These are phyloP conservation scores for Paradendryphiella salina DNA, from an alignment of 2,329 filamentous ascomycete species.

Conservation along the genomic window DNA sequence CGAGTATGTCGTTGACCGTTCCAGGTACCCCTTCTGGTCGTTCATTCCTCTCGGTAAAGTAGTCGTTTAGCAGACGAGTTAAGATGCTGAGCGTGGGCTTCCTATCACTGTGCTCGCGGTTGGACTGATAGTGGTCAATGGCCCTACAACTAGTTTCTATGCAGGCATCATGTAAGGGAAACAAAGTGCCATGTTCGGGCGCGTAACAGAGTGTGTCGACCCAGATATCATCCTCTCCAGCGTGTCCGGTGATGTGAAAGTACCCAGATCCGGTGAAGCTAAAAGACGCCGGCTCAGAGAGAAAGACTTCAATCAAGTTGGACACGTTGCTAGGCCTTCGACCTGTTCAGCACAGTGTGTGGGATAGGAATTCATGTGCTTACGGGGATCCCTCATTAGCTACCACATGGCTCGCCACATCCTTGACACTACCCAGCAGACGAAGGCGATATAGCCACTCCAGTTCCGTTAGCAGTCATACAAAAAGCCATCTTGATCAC, in stretches of 20 bases:
- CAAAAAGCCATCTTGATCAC: background rate
- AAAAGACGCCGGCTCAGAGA: conserved; percentile 25
- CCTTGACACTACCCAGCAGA: conserved; percentile 21
- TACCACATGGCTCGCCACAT: conserved; percentile 16
- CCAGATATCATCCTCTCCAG: conserved; percentile 13
- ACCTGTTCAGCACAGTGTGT: background rate
- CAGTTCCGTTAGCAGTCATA: background rate
- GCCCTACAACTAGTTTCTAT: conserved; percentile 26
- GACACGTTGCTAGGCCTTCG: conserved; percentile 15
- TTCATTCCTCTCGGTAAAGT: conserved; percentile 6
- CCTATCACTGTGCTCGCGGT: background rate
- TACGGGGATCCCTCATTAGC: conserved; percentile 13
- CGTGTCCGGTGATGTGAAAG: conserved; percentile 21
- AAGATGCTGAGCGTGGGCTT: conserved; percentile 14
- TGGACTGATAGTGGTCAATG: conserved; percentile 13
- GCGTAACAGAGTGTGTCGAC: conserved; percentile 22
- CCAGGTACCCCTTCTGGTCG: background rate
- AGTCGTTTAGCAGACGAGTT: conserved; percentile 18
- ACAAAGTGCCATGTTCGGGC: conserved; percentile 17
- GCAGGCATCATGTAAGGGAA: conserved; percentile 33
- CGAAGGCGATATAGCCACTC: conserved; percentile 35
- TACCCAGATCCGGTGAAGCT: conserved; percentile 15
- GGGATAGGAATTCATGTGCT: background rate
- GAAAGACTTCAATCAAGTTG: conserved; percentile 14
- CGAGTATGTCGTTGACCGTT: conserved; percentile 24